A percentile compares a stretch with the other conserved stretches of the same genome.
phyloP scores from a whole-genome alignment of 2,329 filamentous ascomycete species.

The Teratosphaeria viscida region DNA sequence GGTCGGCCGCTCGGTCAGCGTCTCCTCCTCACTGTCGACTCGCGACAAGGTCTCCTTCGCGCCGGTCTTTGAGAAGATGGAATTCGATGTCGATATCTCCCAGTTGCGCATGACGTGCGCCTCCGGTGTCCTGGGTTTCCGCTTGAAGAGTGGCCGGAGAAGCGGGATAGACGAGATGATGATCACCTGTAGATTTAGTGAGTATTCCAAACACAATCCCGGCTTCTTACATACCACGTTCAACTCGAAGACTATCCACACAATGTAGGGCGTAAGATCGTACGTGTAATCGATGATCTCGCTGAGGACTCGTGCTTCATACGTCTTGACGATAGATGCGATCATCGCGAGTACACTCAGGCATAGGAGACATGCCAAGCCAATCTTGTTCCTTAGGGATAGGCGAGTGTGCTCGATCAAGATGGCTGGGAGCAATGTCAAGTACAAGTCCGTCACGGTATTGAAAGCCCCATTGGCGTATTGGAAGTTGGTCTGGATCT shows the following conservation, averaged over 20 bases:
- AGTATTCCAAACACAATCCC: not conserved
- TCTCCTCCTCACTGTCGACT: conserved; percentile 7
- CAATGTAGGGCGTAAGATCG: conserved; percentile 16
- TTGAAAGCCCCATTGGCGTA: conserved; percentile 19
- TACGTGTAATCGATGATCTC: conserved; percentile 20
- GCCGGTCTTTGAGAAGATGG: conserved; percentile 4
- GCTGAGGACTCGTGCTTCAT: conserved; percentile 17
- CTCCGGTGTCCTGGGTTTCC: not conserved
- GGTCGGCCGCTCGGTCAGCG: conserved; percentile 5
- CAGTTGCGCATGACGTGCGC: not conserved
- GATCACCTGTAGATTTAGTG: conserved; percentile 7
- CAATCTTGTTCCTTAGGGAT: conserved; percentile 16
- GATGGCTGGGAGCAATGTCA: conserved; percentile 20
- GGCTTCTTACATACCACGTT: conserved; percentile 19
- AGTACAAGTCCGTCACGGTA: conserved; percentile 19
- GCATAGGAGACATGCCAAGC: conserved; percentile 16
- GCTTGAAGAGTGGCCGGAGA: conserved; percentile 16
- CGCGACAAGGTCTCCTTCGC: conserved; percentile 4
- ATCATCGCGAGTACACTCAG: conserved; percentile 21
- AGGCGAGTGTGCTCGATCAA: conserved; percentile 20
- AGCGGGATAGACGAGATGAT: conserved; percentile 21
- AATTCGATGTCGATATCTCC: conserved; percentile 2
- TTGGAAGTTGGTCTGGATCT: conserved; percentile 8
- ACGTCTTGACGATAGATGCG: conserved; percentile 22
- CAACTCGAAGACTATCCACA: conserved; percentile 21